A percentile compares a stretch with the other conserved stretches of the same genome.
Conservation (phyloP, 495 filamentous ascomycete genomes). For the Immersiella caudata region DNA sequence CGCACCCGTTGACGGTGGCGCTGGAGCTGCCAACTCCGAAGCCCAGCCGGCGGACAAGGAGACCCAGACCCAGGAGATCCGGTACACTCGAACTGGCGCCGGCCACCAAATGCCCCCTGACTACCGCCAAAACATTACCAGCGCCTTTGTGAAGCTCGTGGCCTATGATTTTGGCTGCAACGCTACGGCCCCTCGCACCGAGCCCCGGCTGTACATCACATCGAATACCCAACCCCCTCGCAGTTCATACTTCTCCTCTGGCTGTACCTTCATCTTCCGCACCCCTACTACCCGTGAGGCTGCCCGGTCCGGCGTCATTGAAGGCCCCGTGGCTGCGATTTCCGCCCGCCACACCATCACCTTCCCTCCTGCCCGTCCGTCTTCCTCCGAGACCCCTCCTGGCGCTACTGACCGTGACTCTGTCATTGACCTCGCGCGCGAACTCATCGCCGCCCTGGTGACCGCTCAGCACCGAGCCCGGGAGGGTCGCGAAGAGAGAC, state of each 20-base stretch:
- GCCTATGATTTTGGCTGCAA: constrained; percentile 81
- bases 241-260: constrained; percentile 57
- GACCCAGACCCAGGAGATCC: neutral
- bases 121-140: constrained; percentile 69
- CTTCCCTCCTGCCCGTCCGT: constrained; percentile 40
- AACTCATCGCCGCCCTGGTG: constrained; percentile 72
- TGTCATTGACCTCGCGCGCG: constrained; percentile 69
- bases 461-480: constrained; percentile 82
- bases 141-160: constrained; percentile 74
- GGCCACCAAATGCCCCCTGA: constrained; percentile 77
- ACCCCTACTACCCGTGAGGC: constrained; percentile 66
- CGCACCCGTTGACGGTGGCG: neutral
- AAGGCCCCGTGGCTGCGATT: constrained; percentile 72
- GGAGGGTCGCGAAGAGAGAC: constrained; percentile 65
- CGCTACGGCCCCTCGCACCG: constrained; percentile 61
- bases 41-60: constrained; percentile 16
- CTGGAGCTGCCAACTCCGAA: constrained; percentile 13
- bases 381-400: neutral
- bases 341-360: constrained; percentile 58
- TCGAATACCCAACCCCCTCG: constrained; percentile 49
- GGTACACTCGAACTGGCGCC: constrained; percentile 55
- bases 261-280: constrained; percentile 63
- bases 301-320: constrained; percentile 72
- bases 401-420: constrained; percentile 45
- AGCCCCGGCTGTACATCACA: constrained; percentile 62